phyloP scores from a whole-genome alignment of 2,329 filamentous ascomycete genomes.

The Domatiomyces globalis region DNA sequence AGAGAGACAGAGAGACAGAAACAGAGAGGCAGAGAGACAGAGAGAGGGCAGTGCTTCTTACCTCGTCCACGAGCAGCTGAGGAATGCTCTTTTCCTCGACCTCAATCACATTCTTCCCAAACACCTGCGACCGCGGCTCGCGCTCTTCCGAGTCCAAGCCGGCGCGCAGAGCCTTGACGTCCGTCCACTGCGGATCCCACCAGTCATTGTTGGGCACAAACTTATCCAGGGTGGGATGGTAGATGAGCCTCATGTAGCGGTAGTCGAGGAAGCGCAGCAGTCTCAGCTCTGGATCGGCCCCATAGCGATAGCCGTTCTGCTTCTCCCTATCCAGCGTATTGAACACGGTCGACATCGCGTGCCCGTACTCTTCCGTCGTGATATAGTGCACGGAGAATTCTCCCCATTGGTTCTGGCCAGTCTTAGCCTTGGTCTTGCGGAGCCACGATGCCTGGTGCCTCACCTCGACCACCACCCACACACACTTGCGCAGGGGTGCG shows the following conservation, averaged over 20 bases:
- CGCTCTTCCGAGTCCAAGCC: constrained; percentile 86
- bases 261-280: constrained; percentile 72
- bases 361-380: constrained; percentile 42
- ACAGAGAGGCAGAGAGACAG: no score
- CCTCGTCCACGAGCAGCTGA: constrained; percentile 79
- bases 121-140: constrained; percentile 66
- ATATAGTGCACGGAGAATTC: constrained; percentile 71
- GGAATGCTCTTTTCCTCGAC: constrained; percentile 77
- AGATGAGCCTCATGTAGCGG: constrained; percentile 85
- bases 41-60: constrained; percentile 25
- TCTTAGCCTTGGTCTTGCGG: constrained; percentile 20
- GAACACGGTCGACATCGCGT: constrained; percentile 49
- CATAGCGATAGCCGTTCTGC: constrained; percentile 53
- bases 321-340: constrained; percentile 38
- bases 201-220: constrained; percentile 77
- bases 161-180: constrained; percentile 56
- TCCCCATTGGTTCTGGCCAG: constrained; percentile 72
- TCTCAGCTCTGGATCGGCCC: constrained; percentile 60
- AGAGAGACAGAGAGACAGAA: background rate
- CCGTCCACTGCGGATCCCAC: constrained; percentile 85
- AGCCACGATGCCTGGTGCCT: constrained; percentile 1
- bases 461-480: constrained; percentile 85
- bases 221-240: constrained; percentile 75
- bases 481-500: constrained; percentile 55
- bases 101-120: constrained; percentile 80